These are phyloP conservation scores for Bipolaris zeicola DNA, from an alignment of 2,329 filamentous ascomycete genomes.

Conservation along the genomic window DNA sequence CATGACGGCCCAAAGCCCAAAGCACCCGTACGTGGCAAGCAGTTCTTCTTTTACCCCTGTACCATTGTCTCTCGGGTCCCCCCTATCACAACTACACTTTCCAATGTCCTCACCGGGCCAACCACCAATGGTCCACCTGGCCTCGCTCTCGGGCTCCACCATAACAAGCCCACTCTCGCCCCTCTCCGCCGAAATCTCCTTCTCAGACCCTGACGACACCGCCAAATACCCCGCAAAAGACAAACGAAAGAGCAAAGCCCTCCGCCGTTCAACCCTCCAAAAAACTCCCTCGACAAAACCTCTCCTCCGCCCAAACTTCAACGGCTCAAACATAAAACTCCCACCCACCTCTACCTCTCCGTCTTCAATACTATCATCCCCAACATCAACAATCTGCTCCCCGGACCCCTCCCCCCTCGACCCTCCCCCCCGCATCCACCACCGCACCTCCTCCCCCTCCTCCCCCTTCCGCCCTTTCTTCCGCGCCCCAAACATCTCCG, in stretches of 20 bases:
- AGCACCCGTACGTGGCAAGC: constrained; percentile 48
- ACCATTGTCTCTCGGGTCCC: constrained; percentile 23
- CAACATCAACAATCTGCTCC: background rate
- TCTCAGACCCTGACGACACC: background rate
- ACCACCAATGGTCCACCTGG: constrained; percentile 10
- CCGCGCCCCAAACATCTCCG: constrained; percentile 25
- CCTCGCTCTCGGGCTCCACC: background rate
- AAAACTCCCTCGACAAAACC: constrained; percentile 20
- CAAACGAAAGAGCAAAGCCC: background rate
- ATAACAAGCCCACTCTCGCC: background rate
- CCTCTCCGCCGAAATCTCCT: background rate
- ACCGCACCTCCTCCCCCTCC: background rate
- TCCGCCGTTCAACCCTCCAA: constrained; percentile 9
- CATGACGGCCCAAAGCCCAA: constrained; percentile 28
- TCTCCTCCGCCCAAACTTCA: constrained; percentile 9
- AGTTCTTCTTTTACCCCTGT: constrained; percentile 21
- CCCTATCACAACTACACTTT: constrained; percentile 27
- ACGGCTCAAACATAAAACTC: background rate
- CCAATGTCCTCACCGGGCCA: constrained; percentile 16
- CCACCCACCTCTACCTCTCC: background rate
- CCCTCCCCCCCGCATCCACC: background rate
- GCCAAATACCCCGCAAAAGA: background rate
- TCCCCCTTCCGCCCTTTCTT: constrained; percentile 10
- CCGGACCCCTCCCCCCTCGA: background rate
- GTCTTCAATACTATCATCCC: background rate